Evolutionary conservation across 139 green algal genomes (phyloP), one percentile per base, ranked within the genome.

Genomic region (Coelastrella sp.): DNA sequence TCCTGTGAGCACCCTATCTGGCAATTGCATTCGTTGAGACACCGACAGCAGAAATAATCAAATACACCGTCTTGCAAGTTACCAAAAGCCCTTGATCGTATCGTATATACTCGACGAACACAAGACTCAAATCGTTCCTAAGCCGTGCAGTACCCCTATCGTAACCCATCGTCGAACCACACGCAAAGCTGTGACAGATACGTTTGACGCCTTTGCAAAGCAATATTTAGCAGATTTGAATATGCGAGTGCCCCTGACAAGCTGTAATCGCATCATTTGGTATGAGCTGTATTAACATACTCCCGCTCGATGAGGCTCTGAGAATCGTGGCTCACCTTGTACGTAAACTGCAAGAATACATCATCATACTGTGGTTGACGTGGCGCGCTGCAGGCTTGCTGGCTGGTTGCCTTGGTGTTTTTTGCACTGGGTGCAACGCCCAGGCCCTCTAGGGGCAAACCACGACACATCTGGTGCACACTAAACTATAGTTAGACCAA

Each of bases 381-480:
- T 40, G 34, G 13, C 15, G 34, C 32, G 27, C n/a, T 30, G 17
- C 27, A n/a, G 62, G 7, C 62, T 71, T 71, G 62, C 34, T 74
- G 64, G 34, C 15, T 35, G 5, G 62, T 19, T 57, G 38, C 37
- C 67, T 53, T 53, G 11, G 45, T 11, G 8, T 53, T 53, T 53
- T 21, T 74, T 45, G 38, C 17, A 32, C n/a, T 48, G 48, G 48
- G 66, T 17, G 32, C 64, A 30, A 37, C 38, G 17, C 43, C 43
- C 5, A 48, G 38, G 23, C 3, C 68, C 7, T 77, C 68, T 32
- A 77, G 5, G 23, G 68, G 40, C 68, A 77, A 7, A n/a, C 68
- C 68, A 32, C 68, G 68, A 77, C 68, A 77, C 68, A 77, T 77
- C n/a, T n/a, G n/a, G n/a, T n/a, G n/a, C n/a, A n/a, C n/a, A n/a